Conservation (phyloP, 2,329 filamentous ascomycete genomes). For the Hymenoscyphus fraxineus region DNA sequence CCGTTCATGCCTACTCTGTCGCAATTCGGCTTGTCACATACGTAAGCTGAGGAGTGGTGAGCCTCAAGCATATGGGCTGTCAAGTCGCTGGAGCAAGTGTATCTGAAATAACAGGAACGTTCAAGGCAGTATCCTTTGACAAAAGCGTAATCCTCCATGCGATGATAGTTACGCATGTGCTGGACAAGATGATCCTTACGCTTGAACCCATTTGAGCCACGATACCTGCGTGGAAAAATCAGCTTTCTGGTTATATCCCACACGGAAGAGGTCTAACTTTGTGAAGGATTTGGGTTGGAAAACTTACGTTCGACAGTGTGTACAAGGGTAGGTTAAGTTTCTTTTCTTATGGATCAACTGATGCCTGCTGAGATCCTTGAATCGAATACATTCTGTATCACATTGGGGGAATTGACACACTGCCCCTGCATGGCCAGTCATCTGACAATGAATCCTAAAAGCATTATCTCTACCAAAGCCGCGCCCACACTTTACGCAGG, state of each 20-base stretch:
- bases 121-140: neutral
- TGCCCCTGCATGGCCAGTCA: slow-evolving; percentile 2
- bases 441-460: neutral
- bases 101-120: neutral
- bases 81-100: neutral
- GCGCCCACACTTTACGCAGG: neutral
- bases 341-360: slow-evolving; percentile 17
- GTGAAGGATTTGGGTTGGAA: neutral
- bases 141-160: slow-evolving; percentile 23
- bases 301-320: slow-evolving; percentile 30
- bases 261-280: too few species aligned
- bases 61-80: neutral
- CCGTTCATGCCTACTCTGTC: slow-evolving; percentile 11
- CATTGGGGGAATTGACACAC: slow-evolving; percentile 13
- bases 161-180: slow-evolving; percentile 37
- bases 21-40: slow-evolving; percentile 8
- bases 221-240: slow-evolving; percentile 22
- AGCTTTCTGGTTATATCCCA: neutral
- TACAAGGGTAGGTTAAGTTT: slow-evolving; percentile 29
- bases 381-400: neutral
- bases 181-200: slow-evolving; percentile 39
- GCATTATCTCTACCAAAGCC: fast-evolving
- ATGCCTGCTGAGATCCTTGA: slow-evolving; percentile 27
- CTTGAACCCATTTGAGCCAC: slow-evolving; percentile 35
- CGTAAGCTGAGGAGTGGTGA: neutral